A percentile compares a stretch with the other conserved stretches of the same genome.
Conservation (phyloP, 345 rosid species). For the Euphorbia tirucalli region DNA sequence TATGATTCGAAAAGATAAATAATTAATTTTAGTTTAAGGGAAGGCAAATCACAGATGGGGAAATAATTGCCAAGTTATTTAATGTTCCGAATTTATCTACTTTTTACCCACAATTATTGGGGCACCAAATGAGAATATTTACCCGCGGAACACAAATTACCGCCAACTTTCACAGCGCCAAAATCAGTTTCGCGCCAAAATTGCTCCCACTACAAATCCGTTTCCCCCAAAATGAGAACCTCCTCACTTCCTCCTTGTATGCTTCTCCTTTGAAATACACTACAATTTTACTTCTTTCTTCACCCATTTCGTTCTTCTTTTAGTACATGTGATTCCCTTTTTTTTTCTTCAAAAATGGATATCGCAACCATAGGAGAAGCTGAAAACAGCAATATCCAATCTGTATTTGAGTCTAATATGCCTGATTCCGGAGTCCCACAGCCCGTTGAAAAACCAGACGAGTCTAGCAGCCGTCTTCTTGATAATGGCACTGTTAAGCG, state of each 20-base stretch:
- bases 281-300: neutral
- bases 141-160: neutral
- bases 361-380: neutral
- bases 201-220: neutral
- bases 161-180: constrained; percentile 8
- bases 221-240: neutral
- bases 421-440: neutral
- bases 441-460: neutral
- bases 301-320: no score
- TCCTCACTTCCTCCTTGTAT: neutral
- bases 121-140: neutral
- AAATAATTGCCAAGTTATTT: no score
- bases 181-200: neutral
- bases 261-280: neutral
- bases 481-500: neutral
- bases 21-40: no score
- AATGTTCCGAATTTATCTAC: no score
- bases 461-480: neutral
- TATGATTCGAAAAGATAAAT: no score
- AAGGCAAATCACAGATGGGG: no score
- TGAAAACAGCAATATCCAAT: neutral
- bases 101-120: neutral
- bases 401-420: neutral
- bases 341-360: neutral
- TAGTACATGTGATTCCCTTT: neutral